Evolutionary conservation across 2,329 filamentous ascomycete genomes (phyloP), one percentile per base, ranked within the genome.

Genomic region (Ascochyta koolunga): DNA sequence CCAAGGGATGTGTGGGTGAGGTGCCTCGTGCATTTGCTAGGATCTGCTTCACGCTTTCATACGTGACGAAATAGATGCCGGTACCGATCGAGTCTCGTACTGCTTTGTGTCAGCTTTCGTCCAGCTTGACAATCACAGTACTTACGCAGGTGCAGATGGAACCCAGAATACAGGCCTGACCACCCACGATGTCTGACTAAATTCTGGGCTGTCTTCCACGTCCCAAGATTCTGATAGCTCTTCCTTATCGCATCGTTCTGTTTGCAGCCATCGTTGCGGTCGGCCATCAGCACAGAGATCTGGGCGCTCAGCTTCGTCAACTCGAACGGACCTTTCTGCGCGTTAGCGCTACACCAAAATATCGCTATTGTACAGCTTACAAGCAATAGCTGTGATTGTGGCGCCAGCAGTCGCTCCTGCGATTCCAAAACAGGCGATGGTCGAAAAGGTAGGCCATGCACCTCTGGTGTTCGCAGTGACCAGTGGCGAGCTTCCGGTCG

Each of bases 281-380:
- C 80, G 16, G 88, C 88, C 78, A 93, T 85, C 54, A 93, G 79
- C 10, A 92, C 89, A 1, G 91, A 92, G 18, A 95, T 89, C 73
- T 96, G 91, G 15, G 91, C 90, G 72, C 89, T 93, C 54, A 95
- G 81, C 75, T 96, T 96, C n/a, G 90, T 93, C 73, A 96, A 82
- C 74, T 96, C 91, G 70, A 96, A 96, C 1, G 91, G 91, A 69
- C 86, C 86, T 89, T 51, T 7, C 22, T 18, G 5, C 9, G 8
- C 10, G 39, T 71, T 37, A 66, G 63, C 45, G 21, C 46, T 48
- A 11, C 35, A 31, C 43, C 29, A 37, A 11, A 16, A 10, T 16
- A 9, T 35, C 19, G 10, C 4, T n/a, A 15, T 21, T 11, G 13
- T n/a, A 2, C 11, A 16, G 50, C 74, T 44, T 65, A 78, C 91